A percentile compares a stretch with the other conserved stretches of the same genome.
phyloP scores from a whole-genome alignment of 2,329 filamentous ascomycete genomes.

The Monilinia fructicola region DNA sequence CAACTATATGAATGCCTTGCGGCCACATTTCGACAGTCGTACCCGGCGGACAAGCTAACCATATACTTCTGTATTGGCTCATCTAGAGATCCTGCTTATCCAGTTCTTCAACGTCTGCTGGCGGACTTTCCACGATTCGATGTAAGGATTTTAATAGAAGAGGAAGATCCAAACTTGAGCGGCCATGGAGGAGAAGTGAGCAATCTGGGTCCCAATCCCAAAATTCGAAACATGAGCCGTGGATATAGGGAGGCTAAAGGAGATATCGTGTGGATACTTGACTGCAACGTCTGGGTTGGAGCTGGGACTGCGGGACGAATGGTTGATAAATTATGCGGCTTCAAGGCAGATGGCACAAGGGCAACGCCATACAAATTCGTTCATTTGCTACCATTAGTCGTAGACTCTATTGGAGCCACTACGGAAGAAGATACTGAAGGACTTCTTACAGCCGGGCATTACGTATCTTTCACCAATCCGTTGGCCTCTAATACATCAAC shows the following conservation, averaged over 20 bases:
- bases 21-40: conserved; percentile 78
- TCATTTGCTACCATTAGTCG: conserved; percentile 85
- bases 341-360: conserved; percentile 50
- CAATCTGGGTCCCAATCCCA: conserved; percentile 90
- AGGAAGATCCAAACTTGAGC: conserved; percentile 72
- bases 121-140: conserved; percentile 71
- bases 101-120: conserved; percentile 69
- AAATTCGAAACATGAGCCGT: conserved; percentile 93
- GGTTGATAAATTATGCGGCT: conserved; percentile 83
- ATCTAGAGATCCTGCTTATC: conserved; percentile 71
- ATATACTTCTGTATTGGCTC: conserved; percentile 81
- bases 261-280: conserved; percentile 90
- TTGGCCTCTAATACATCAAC: conserved; percentile 38
- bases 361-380: conserved; percentile 80
- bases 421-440: conserved; percentile 32
- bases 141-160: conserved; percentile 73
- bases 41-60: conserved; percentile 73
- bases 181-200: conserved; percentile 50
- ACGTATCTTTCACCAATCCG: conserved; percentile 40
- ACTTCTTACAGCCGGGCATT: conserved; percentile 28
- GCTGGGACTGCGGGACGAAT: conserved; percentile 78
- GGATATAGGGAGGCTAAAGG: conserved; percentile 86
- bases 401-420: conserved; percentile 62
- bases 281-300: conserved; percentile 94
- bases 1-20: conserved; percentile 89